phyloP scores from a whole-genome alignment of 2,329 filamentous ascomycete species.

The Xylariales sp. region DNA sequence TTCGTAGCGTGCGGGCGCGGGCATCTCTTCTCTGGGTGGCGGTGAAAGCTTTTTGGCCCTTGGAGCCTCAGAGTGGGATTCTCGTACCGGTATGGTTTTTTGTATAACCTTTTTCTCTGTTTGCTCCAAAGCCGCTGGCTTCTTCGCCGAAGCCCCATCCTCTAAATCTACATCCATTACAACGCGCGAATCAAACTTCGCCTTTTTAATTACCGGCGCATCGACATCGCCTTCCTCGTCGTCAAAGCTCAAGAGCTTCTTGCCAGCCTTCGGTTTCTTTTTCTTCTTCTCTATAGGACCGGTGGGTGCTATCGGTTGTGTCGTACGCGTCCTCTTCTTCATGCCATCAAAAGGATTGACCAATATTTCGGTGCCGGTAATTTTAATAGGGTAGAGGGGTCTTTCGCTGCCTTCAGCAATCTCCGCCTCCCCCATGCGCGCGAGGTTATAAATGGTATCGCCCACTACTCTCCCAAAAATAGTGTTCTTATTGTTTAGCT shows the following conservation, averaged over 20 bases:
- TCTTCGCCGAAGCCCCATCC: conserved; percentile 44
- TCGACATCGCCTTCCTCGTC: conserved; percentile 73
- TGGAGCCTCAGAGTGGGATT: conserved; percentile 38
- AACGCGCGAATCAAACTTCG: conserved; percentile 82
- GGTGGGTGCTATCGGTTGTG: conserved; percentile 60
- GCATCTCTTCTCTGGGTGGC: conserved; percentile 39
- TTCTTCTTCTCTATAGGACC: conserved; percentile 64
- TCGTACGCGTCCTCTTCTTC: conserved; percentile 73
- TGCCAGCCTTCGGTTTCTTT: conserved; percentile 79
- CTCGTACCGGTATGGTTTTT: conserved; percentile 48
- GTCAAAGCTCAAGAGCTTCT: conserved; percentile 82
- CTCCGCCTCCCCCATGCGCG: conserved; percentile 92
- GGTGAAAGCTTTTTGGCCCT: conserved; percentile 38
- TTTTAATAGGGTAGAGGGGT: conserved; percentile 85
- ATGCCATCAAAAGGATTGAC: conserved; percentile 87
- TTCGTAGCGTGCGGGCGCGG: conserved; percentile 45
- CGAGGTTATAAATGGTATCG: conserved; percentile 94
- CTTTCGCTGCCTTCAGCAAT: conserved; percentile 81
- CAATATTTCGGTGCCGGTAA: conserved; percentile 78
- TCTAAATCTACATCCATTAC: conserved; percentile 69
- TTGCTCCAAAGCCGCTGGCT: conserved; percentile 47
- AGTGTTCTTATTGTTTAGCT: conserved; percentile 90
- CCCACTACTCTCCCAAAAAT: conserved; percentile 92
- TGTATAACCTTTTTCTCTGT: conserved; percentile 47
- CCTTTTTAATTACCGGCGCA: conserved; percentile 74